Base-by-base conservation (phyloP, 1,284 basidiomycete genomes). In the Rhizoctonia solani region DNA sequence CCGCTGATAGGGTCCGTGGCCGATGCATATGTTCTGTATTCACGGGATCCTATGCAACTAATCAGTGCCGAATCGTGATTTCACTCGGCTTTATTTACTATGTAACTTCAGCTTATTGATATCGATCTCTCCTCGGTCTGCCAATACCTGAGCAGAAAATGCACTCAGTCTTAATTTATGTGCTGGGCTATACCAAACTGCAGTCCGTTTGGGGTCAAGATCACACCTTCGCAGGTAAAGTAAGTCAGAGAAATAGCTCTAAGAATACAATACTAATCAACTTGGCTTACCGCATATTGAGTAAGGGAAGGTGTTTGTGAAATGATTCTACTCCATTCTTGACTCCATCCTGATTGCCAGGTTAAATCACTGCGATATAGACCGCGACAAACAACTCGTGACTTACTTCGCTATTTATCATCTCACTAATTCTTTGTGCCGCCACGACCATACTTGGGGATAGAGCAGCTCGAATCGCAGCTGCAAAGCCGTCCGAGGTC, bases 151-250 rank as follows among this genome's bases (percentile, higher is more conserved):
- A 0, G 83, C 85, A 1, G 81, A 83, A 52, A 83, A 81, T 11
- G 79, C 81, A 49, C 82, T 84, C 9, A 88, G 76, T 54, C 81
- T 80, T 27, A 86, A 70, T 67, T 81, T 81, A 69, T 81, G 76
- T 56, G 80, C 76, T 3, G 81, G 79, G 2, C 80, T 84, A 81
- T 83, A 86, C 85, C 85, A 88, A 1, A 83, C 77, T 0, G 85
- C 85, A 4, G 82, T 69, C 44, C 78, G 77, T 0, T 76, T 75
- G 0, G 82, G 79, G 63, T 83, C 81, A 54, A 87, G 71, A 70
- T 86, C 83, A 70, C 85, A 87, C 70, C 84, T 79, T 54, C 11
- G 11, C 11, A 34, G 11, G 11, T 23, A 56, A 47, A 29, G 27
- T 16, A 41, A 37, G 23, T 34, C 11, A 34, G 32, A 34, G 11